A percentile compares a stretch with the other conserved stretches of the same genome.
Conservation (phyloP, 108 stramenopile species). For the Cyclotella atomus region DNA sequence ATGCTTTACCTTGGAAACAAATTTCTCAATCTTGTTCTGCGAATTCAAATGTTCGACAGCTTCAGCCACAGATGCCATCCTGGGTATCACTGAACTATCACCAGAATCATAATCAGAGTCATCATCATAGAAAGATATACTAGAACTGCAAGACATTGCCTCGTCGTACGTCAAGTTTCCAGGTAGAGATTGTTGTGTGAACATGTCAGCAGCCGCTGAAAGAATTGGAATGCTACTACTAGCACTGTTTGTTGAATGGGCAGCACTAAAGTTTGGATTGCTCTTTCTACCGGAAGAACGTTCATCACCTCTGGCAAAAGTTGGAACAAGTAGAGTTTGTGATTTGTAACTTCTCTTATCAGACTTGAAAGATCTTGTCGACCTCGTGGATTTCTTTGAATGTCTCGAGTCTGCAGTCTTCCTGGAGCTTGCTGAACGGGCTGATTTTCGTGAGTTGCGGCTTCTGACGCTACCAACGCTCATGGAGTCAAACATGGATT, state of each 20-base stretch:
- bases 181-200: background rate
- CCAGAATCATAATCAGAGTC: background rate
- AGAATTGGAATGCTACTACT: background rate
- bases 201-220: conserved; percentile 5
- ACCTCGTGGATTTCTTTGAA: conserved; percentile 6
- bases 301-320: background rate
- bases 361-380: background rate
- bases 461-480: background rate
- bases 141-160: conserved; percentile 1
- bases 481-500: background rate
- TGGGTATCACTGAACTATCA: background rate
- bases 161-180: background rate
- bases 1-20: conserved; percentile 14
- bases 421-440: background rate
- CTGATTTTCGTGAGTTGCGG: background rate
- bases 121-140: background rate
- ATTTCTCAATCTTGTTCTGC: conserved; percentile 1
- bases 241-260: background rate
- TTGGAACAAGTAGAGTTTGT: background rate
- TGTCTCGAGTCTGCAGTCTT: background rate
- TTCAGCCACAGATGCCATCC: conserved; percentile 4
- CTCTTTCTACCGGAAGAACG: no score
- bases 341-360: background rate
- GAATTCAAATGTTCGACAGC: conserved; percentile 9
- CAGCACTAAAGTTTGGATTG: background rate